These are phyloP conservation scores for Lactarius tabidus DNA, from an alignment of 768 basidiomycete genomes.

Conservation along the genomic window DNA sequence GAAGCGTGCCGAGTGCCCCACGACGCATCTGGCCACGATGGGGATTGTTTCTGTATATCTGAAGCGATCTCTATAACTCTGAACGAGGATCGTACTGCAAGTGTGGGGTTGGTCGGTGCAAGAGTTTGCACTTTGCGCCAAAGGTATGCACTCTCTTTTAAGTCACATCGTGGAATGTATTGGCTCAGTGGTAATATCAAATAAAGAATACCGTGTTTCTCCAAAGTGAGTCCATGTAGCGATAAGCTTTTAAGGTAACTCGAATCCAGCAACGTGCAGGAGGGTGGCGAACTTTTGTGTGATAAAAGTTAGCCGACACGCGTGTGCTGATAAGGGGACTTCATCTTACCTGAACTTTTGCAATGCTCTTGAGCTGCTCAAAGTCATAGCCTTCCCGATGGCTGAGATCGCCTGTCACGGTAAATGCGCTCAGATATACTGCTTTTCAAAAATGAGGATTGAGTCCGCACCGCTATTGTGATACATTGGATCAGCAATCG, in stretches of 20 bases:
- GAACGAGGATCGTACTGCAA: neutral
- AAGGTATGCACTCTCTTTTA: too few species aligned
- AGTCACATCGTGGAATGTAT: neutral
- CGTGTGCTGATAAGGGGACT: neutral
- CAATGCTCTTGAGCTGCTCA: slow-evolving; percentile 74
- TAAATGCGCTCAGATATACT: slow-evolving; percentile 1
- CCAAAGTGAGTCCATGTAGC: neutral
- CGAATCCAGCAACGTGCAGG: slow-evolving; percentile 38
- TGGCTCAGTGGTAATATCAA: neutral
- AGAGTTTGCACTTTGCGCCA: too few species aligned
- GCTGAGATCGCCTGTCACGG: slow-evolving; percentile 62
- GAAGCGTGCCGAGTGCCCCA: neutral
- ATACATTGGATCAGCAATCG: slow-evolving; percentile 86
- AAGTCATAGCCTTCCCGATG: slow-evolving; percentile 80
- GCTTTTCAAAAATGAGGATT: neutral
- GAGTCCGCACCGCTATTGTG: slow-evolving; percentile 66
- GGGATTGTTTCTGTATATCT: neutral
- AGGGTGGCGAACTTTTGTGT: slow-evolving; percentile 33
- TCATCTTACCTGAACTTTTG: slow-evolving; percentile 73
- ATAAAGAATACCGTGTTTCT: neutral
- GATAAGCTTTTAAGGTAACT: slow-evolving; percentile 15
- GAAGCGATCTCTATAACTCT: neutral
- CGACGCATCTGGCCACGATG: neutral
- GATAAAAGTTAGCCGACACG: neutral
- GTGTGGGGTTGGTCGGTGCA: too few species aligned